These are phyloP conservation scores for Cicer pinnatifidum DNA, from an alignment of 306 rosid genomes.

Conservation along the genomic window DNA sequence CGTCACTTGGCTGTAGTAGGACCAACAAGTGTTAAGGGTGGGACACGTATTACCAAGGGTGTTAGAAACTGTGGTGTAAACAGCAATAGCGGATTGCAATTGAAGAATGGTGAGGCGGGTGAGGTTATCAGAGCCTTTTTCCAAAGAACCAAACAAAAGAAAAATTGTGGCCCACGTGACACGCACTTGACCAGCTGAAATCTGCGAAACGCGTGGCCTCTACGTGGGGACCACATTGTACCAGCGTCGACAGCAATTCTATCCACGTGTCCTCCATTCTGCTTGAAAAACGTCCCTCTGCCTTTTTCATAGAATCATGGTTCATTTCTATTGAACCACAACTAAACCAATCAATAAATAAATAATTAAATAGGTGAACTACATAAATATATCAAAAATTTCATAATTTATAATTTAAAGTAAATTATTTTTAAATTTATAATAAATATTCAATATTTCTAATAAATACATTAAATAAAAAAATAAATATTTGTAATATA, in stretches of 20 bases:
- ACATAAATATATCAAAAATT: no score
- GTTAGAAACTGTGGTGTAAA: neutral
- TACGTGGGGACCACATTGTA: slow-evolving; percentile 55
- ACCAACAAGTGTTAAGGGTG: neutral
- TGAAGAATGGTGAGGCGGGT: slow-evolving; percentile 33
- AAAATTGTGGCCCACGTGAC: slow-evolving; percentile 62
- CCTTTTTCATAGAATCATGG: no score
- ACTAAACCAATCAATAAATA: no score
- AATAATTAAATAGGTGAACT: no score
- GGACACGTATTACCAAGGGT: slow-evolving; percentile 56
- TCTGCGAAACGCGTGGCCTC: slow-evolving; percentile 66
- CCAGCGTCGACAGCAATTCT: slow-evolving; percentile 44
- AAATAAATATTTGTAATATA: no score
- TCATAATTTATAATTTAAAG: no score
- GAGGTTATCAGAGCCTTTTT: slow-evolving; percentile 40
- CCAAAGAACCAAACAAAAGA: slow-evolving; percentile 39
- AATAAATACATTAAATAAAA: no score
- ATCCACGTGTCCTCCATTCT: slow-evolving; percentile 55
- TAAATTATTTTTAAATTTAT: no score
- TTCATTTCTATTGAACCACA: no score
- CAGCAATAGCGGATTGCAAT: slow-evolving; percentile 48
- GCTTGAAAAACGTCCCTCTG: no score
- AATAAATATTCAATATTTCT: no score
- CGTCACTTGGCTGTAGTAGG: slow-evolving; percentile 58
- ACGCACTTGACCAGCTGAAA: slow-evolving; percentile 59